Evolutionary conservation across 2,329 filamentous ascomycete species (phyloP), one percentile per base, ranked within the genome.

Genomic region (Eurotiales sp.): DNA sequence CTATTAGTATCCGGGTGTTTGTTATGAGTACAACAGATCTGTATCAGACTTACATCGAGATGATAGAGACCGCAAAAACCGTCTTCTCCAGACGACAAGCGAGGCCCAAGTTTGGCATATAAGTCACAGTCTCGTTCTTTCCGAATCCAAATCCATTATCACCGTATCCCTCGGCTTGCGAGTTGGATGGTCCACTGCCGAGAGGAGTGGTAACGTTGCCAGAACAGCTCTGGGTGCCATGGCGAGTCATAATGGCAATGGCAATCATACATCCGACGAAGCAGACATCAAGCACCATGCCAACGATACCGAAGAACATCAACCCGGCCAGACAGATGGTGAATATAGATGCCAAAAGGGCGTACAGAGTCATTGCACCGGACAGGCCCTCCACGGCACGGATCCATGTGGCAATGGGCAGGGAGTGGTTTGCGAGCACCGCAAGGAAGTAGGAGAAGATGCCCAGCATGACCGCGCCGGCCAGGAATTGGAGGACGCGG

Each of bases 391-490:
- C 84, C 51, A 93, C 87, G 23, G 88, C 88, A 51, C 85, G 84
- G 54, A 86, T 73, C 73, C 81, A 85, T 59, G 70, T 81, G 15
- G 79, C 75, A 58, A 91, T 90, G 52, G 63, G 52, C 12, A 85
- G 68, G 59, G 83, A 62, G 70, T 89, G 82, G 62, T 85, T 81
- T 55, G 80, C 68, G 12, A 91, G 80, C 8, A 86, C 80, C 8
- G 86, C 83, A 45, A 96, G 82, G 77, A 90, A 95, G 77, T 95
- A 96, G 45, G 84, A 85, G 77, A 86, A 91, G 63, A 93, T 81
- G 59, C 81, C 86, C 55, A 96, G 80, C 55, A 92, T 80, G 58
- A 95, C 78, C 53, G 79, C 83, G 8, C 86, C 78, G 67, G 83
- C 88, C 65, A 81, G 77, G 69, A 95, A 86, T 62, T 89, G 82